Percentiles rank a stretch among this genome's conserved stretches.
Conservation (phyloP, 2,329 filamentous ascomycete species). For the Fusarium armeniacum region DNA sequence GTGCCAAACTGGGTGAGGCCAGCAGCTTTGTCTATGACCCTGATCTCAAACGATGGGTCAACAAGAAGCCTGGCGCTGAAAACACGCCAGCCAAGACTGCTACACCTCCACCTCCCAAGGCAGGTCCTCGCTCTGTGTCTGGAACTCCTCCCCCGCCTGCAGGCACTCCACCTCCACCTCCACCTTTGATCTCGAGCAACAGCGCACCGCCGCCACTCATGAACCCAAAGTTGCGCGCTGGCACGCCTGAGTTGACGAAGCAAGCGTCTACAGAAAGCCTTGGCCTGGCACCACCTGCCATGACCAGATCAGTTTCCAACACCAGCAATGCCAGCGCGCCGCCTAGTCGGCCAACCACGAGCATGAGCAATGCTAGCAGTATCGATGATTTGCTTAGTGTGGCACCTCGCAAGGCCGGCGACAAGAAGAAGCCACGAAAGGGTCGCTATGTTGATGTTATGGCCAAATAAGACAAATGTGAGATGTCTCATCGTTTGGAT, state of each 20-base stretch:
- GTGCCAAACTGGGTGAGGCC: conserved; percentile 93
- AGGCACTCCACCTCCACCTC: conserved; percentile 55
- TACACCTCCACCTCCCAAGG: conserved; percentile 84
- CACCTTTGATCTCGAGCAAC: conserved; percentile 49
- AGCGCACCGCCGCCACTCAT: conserved; percentile 53
- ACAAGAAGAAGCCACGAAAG: conserved; percentile 79
- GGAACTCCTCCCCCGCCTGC: conserved; percentile 64
- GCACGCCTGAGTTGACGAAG: conserved; percentile 53
- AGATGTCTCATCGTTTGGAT: conserved; percentile 11
- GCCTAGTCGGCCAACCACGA: conserved; percentile 79
- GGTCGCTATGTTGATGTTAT: conserved; percentile 97
- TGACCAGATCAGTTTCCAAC: conserved; percentile 65
- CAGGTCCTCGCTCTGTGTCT: conserved; percentile 64
- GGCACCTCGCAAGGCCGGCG: conserved; percentile 74
- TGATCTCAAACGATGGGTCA: conserved; percentile 97
- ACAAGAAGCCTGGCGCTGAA: conserved; percentile 87
- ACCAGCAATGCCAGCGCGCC: conserved; percentile 65
- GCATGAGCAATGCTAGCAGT: conserved; percentile 91
- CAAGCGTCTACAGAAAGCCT: conserved; percentile 57
- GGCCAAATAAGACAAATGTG: conserved; percentile 69
- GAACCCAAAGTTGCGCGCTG: conserved; percentile 49
- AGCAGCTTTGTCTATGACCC: conserved; percentile 95
- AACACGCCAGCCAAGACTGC: conserved; percentile 70
- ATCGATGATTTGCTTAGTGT: conserved; percentile 93
- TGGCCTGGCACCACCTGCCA: conserved; percentile 53